Percentiles rank a stretch among this genome's conserved stretches.
These are phyloP conservation scores for Leccinellum rugosiceps DNA, from an alignment of 768 basidiomycete genomes.

Conservation along the genomic window DNA sequence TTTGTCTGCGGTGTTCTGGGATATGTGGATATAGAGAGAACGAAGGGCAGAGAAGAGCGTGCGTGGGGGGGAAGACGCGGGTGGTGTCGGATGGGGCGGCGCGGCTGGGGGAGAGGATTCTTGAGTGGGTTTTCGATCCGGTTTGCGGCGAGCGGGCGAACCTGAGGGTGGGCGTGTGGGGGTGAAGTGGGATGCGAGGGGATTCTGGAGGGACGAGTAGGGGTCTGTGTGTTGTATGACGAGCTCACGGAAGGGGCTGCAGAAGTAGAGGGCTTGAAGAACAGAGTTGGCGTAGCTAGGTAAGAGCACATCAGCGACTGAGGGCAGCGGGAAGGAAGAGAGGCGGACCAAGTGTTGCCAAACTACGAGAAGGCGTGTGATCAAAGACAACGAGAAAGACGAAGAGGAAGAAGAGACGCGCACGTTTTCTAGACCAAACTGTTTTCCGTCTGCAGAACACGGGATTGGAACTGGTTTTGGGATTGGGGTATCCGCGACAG, in stretches of 20 bases:
- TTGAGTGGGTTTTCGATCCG: conserved; percentile 48
- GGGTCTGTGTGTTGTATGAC: conserved; percentile 66
- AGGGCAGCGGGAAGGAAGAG: conserved; percentile 1
- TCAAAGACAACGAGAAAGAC: conserved; percentile 10
- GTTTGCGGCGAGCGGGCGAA: conserved; percentile 48
- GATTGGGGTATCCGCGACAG: conserved; percentile 23
- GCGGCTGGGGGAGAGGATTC: conserved; percentile 32
- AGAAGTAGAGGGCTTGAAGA: conserved; percentile 94
- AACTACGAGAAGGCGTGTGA: conserved; percentile 51
- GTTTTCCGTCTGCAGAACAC: conserved; percentile 69
- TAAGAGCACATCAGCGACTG: conserved; percentile 18
- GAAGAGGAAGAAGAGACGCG: conserved; percentile 33
- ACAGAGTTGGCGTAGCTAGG: conserved; percentile 97
- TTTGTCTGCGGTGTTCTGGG: conserved; percentile 69
- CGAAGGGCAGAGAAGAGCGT: conserved; percentile 91
- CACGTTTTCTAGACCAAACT: conserved; percentile 97
- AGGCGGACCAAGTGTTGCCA: conserved; percentile 87
- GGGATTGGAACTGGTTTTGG: conserved; percentile 37
- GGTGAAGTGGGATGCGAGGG: conserved; percentile 24
- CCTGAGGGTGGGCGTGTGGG: conserved; percentile 25
- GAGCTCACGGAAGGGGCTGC: conserved; percentile 88
- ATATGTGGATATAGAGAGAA: conserved; percentile 84
- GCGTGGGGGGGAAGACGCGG: conserved; percentile 58
- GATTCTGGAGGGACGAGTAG: conserved; percentile 38
- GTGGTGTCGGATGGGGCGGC: conserved; percentile 32